Evolutionary conservation across 495 filamentous ascomycete species (phyloP).

Genomic region (Penicillium canescens): DNA sequence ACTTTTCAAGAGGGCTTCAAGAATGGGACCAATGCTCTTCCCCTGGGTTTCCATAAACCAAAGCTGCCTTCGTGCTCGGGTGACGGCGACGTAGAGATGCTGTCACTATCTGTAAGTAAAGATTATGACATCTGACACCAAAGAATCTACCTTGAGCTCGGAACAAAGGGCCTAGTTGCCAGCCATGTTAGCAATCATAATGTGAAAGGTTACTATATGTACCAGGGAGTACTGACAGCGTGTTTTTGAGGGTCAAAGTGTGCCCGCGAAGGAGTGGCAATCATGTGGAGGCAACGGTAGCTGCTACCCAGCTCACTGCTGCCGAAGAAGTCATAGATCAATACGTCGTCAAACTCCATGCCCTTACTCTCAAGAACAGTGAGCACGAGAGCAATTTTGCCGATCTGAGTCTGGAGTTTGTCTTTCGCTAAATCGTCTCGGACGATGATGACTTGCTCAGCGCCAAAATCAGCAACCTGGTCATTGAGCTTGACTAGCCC

Average conservation of each 20-base stretch:
- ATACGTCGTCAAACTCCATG: constrained; percentile 49
- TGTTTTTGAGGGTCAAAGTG: constrained; percentile 25
- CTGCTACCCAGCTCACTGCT: constrained; percentile 16
- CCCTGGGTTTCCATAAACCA: constrained; percentile 26
- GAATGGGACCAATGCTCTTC: constrained; percentile 8
- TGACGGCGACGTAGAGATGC: constrained; percentile 31
- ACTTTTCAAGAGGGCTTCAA: constrained; percentile 8
- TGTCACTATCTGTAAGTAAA: constrained; percentile 2
- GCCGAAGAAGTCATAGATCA: constrained; percentile 36
- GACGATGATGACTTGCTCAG: constrained; percentile 46
- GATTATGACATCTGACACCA: not conserved
- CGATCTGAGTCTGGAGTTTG: constrained; percentile 28
- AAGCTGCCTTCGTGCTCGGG: constrained; percentile 25
- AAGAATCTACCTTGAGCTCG: constrained; percentile 22
- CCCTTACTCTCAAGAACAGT: constrained; percentile 47
- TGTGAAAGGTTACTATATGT: not conserved
- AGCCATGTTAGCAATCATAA: not conserved
- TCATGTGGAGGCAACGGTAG: constrained; percentile 15
- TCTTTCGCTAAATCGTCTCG: constrained; percentile 34
- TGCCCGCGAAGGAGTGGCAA: not conserved
- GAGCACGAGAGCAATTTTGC: constrained; percentile 33
- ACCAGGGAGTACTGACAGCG: not conserved
- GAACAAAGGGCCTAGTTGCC: constrained; percentile 16
- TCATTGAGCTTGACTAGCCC: constrained; percentile 27
- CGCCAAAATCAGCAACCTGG: constrained; percentile 37